These are phyloP conservation scores for Sporobolomyces roseus DNA, from an alignment of 768 basidiomycete species.

Conservation along the genomic window DNA sequence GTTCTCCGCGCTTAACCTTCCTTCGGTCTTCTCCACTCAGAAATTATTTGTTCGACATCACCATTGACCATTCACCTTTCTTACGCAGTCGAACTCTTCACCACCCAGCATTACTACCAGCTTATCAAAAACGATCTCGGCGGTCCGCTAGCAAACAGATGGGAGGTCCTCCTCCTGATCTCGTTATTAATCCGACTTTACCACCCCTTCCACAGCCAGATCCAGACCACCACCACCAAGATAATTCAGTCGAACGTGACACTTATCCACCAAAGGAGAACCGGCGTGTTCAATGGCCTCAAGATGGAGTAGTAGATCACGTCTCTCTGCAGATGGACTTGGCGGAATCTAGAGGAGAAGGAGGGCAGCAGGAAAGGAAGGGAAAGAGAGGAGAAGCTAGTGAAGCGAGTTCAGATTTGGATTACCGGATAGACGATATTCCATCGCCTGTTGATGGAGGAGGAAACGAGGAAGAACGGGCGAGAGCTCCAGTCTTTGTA, in stretches of 20 bases:
- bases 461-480: slow-evolving; percentile 14
- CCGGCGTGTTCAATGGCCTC: not conserved
- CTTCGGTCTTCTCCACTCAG: too few relatives aligned
- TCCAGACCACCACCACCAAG: not conserved
- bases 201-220: not conserved
- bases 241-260: not conserved
- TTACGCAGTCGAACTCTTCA: too few relatives aligned
- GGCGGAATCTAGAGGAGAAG: not conserved
- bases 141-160: too few relatives aligned
- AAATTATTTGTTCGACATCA: too few relatives aligned
- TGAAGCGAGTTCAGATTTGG: not conserved
- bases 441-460: not conserved
- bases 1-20: too few relatives aligned
- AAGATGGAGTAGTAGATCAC: too few relatives aligned
- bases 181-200: not conserved
- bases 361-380: not conserved
- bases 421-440: slow-evolving; percentile 29
- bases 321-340: too few relatives aligned
- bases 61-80: too few relatives aligned
- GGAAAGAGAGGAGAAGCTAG: not conserved
- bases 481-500: slow-evolving; percentile 31
- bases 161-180: not conserved
- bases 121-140: too few relatives aligned
- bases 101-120: too few relatives aligned
- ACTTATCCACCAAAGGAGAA: not conserved